These are phyloP conservation scores for Chimonanthus salicifolius DNA, from an alignment of 164 flowering plant species.

Conservation along the genomic window DNA sequence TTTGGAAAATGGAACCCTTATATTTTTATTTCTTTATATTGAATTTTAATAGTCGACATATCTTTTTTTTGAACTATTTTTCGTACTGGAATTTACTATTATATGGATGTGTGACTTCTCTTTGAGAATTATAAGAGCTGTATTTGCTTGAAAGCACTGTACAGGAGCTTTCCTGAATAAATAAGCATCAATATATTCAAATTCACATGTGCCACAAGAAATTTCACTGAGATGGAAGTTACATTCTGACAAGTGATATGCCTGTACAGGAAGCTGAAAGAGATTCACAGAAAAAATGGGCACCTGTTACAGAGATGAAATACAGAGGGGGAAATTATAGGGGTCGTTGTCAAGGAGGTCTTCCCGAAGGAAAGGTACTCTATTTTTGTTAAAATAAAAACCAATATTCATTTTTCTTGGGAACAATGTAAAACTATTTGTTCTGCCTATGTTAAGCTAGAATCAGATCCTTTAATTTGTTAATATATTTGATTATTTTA, in stretches of 20 bases:
- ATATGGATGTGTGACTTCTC: too few relatives aligned
- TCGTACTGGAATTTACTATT: too few relatives aligned
- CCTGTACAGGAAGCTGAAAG: conserved; percentile 72
- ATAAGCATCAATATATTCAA: too few relatives aligned
- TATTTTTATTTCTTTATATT: too few relatives aligned
- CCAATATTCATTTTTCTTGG: background rate
- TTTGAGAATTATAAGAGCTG: too few relatives aligned
- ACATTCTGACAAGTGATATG: background rate
- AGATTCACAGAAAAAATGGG: conserved; percentile 72
- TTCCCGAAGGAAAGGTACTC: conserved; percentile 95
- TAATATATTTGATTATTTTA: conserved; percentile 2
- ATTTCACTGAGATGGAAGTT: background rate
- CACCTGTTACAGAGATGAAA: conserved; percentile 64
- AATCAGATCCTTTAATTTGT: background rate
- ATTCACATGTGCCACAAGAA: background rate
- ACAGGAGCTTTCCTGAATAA: too few relatives aligned
- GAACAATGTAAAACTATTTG: background rate
- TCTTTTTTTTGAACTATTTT: too few relatives aligned
- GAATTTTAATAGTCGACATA: too few relatives aligned
- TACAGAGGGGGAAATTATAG: conserved; percentile 72
- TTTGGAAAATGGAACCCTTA: too few relatives aligned
- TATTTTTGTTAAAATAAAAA: too few relatives aligned
- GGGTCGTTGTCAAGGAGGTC: conserved; percentile 92
- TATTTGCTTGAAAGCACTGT: too few relatives aligned
- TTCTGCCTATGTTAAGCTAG: too few relatives aligned